phyloP scores from a whole-genome alignment of 2,329 filamentous ascomycete species.

The Botryotinia convoluta region DNA sequence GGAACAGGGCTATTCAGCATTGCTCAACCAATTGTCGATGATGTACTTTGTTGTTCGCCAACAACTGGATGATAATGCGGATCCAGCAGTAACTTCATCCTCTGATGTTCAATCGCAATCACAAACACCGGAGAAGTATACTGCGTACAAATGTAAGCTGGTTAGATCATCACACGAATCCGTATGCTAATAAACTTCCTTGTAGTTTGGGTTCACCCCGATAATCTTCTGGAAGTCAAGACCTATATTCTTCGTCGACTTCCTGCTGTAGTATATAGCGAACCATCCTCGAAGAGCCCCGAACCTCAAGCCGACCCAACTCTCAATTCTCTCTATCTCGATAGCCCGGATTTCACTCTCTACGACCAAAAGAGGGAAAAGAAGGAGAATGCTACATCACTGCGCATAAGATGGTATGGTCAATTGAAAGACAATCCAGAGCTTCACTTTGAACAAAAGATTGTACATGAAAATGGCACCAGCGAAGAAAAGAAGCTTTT shows the following conservation, averaged over 20 bases:
- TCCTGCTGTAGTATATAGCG: constrained; percentile 89
- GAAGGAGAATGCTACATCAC: constrained; percentile 71
- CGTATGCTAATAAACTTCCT: constrained; percentile 36
- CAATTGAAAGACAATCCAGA: constrained; percentile 75
- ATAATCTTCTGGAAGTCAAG: constrained; percentile 96
- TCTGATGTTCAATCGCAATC: constrained; percentile 50
- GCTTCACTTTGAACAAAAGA: constrained; percentile 87
- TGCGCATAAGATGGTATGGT: constrained; percentile 90
- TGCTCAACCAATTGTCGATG: constrained; percentile 86
- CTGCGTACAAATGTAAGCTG: constrained; percentile 76
- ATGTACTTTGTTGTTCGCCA: constrained; percentile 96
- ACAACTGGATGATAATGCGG: constrained; percentile 61
- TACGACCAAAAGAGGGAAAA: constrained; percentile 83
- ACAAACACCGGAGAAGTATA: constrained; percentile 70
- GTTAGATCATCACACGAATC: no score
- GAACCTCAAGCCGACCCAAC: constrained; percentile 81
- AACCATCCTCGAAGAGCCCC: constrained; percentile 76
- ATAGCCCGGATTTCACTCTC: constrained; percentile 79
- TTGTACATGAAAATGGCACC: constrained; percentile 69
- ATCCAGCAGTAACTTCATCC: constrained; percentile 40
- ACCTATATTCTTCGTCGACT: constrained; percentile 89
- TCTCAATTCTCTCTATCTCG: constrained; percentile 95
- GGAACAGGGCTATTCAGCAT: constrained; percentile 80
- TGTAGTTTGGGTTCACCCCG: constrained; percentile 87
- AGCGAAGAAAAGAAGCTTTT: constrained; percentile 77